Evolutionary conservation across 1,284 basidiomycete genomes (phyloP), one percentile per base, ranked within the genome.

Genomic region (Apiotrichum akiyoshidainum): DNA sequence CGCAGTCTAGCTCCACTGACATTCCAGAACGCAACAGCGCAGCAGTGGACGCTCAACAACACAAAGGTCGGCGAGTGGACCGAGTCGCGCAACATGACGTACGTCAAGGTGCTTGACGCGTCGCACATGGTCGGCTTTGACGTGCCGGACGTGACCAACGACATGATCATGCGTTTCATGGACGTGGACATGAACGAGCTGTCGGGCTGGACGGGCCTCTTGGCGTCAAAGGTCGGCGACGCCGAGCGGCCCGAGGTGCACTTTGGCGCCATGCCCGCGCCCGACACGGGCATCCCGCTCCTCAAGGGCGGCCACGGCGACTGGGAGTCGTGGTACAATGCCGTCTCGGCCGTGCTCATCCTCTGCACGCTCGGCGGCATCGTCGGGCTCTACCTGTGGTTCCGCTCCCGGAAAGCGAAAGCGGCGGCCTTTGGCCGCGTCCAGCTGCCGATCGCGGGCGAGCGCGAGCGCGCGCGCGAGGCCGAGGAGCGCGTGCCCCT

Each of bases 111-210:
- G 33, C 68, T 70, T 44, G 90, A 91, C 59, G 91, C 90, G 1
- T 94, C 91, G 1, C 92, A 95, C 75, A 96, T 96, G 92, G 80
- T 88, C 34, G 91, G 91, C 0, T 95, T 86, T 73, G 95, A 99
- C 77, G 81, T 89, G 13, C 95, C 94, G 0, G 83, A 91, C 57
- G 86, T 88, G 35, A 83, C 92, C 5, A 93, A 98, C 76, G 95
- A 99, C 77, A 98, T 99, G 96, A 95, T 99, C 70, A 85, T 94
- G 50, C 89, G 93, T 16, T 97, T 97, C 80, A 90, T 96, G 86
- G 86, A 84, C 48, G 85, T 94, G 57, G 88, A 98, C 79, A 89
- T 94, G 68, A 84, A 87, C 34, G 83, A 85, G 5, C 83, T 96
- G 46, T 81, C 87, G 2, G 92, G 88, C 59, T 82, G 88, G 63